Evolutionary conservation across 805 yeast species (phyloP).

Genomic region (Grigorovia humatica): DNA sequence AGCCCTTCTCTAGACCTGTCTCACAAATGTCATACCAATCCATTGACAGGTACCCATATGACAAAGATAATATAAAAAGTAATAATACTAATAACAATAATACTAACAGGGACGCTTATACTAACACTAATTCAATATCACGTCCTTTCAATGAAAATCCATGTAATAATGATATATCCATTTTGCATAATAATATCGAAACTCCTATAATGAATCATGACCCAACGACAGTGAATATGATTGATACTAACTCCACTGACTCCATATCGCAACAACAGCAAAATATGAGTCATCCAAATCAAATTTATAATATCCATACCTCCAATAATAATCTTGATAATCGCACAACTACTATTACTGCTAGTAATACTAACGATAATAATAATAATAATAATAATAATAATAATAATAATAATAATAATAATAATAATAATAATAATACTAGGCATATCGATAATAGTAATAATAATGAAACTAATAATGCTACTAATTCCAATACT

Average conservation of each 20-base stretch:
- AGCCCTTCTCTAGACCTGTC: neutral
- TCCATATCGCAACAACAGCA: neutral
- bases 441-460: too few species aligned
- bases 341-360: neutral
- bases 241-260: neutral
- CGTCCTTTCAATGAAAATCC: neutral
- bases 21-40: neutral
- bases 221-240: neutral
- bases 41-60: neutral
- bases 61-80: neutral
- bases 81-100: too few species aligned
- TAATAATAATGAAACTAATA: neutral
- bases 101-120: neutral
- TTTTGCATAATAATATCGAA: neutral
- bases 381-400: neutral
- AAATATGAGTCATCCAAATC: neutral
- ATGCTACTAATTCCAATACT: too few species aligned
- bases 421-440: neutral
- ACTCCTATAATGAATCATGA: neutral
- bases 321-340: neutral
- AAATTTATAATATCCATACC: too few species aligned
- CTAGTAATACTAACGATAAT: neutral
- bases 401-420: neutral
- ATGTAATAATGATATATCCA: neutral
- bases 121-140: neutral